phyloP scores from a whole-genome alignment of 176 grass and related monocot genomes.

The Olyra latifolia region DNA sequence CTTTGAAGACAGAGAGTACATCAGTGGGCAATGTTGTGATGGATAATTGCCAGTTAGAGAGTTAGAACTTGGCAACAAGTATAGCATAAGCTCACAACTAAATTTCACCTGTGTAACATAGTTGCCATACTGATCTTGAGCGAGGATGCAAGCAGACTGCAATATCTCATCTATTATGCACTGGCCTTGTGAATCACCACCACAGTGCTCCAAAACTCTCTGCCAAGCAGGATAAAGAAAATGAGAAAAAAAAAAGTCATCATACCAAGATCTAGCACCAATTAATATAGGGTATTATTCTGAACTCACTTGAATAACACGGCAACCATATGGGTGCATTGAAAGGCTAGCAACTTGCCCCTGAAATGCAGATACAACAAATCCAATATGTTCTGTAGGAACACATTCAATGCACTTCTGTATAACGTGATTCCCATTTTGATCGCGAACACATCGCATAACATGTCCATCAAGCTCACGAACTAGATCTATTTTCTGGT shows the following conservation, averaged over 20 bases:
- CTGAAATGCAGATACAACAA: conserved; percentile 80
- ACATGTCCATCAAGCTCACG: conserved; percentile 88
- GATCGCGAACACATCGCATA: conserved; percentile 95
- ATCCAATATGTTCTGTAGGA: conserved; percentile 78
- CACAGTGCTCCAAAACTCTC: conserved; percentile 96
- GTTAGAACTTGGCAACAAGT: background rate
- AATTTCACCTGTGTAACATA: conserved; percentile 90
- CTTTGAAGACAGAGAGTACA: background rate
- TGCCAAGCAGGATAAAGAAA: conserved; percentile 31
- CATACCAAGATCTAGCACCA: background rate
- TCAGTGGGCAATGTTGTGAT: background rate
- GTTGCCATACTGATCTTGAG: conserved; percentile 99
- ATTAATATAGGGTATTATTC: background rate
- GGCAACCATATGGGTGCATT: conserved; percentile 96
- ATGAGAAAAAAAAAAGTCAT: conserved; percentile 7
- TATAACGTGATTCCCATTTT: conserved; percentile 98
- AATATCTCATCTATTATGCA: conserved; percentile 98
- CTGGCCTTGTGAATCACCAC: conserved; percentile 72
- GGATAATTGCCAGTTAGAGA: background rate
- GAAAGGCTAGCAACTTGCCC: conserved; percentile 85
- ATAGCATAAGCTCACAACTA: conserved; percentile 4
- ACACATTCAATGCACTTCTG: conserved; percentile 99
- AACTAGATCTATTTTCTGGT: conserved; percentile 82
- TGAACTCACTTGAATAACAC: conserved; percentile 88
- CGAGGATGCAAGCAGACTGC: conserved; percentile 79